Conservation (phyloP, 306 rosid species). For the Alnus glutinosa region DNA sequence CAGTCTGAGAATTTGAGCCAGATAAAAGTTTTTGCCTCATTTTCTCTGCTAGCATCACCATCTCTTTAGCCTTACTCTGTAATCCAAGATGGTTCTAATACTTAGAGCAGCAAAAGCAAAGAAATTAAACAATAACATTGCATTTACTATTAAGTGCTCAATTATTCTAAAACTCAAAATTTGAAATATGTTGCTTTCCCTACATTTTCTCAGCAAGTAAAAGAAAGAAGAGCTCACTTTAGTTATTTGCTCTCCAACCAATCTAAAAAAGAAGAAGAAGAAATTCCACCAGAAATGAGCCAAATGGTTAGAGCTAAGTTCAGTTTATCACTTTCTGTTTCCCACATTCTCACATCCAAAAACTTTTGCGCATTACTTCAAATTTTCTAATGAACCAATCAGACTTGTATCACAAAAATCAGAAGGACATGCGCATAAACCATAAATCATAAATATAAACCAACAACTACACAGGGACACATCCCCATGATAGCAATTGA, state of each 20-base stretch:
- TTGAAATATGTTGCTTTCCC: background rate
- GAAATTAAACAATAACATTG: background rate
- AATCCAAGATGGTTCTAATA: slow-evolving; percentile 32
- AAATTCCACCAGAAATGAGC: background rate
- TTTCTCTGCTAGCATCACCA: slow-evolving; percentile 97
- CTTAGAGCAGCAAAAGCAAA: slow-evolving; percentile 21
- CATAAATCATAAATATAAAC: background rate
- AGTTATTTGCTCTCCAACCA: background rate
- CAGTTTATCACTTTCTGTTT: background rate
- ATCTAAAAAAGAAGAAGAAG: background rate
- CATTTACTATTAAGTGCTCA: background rate
- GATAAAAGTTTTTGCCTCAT: slow-evolving; percentile 91
- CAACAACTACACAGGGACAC: too few species aligned
- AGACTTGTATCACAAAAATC: background rate
- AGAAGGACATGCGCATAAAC: background rate
- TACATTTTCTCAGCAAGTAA: background rate
- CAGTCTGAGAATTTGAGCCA: slow-evolving; percentile 62
- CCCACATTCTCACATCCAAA: background rate
- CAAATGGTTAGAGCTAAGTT: background rate
- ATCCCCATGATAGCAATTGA: too few species aligned
- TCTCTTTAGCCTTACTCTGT: slow-evolving; percentile 98
- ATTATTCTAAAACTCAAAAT: background rate
- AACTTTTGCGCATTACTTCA: background rate
- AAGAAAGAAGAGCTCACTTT: background rate
- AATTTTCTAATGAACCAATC: background rate